Evolutionary conservation across 805 yeast species (phyloP).

Genomic region (Ogataea zsoltii): DNA sequence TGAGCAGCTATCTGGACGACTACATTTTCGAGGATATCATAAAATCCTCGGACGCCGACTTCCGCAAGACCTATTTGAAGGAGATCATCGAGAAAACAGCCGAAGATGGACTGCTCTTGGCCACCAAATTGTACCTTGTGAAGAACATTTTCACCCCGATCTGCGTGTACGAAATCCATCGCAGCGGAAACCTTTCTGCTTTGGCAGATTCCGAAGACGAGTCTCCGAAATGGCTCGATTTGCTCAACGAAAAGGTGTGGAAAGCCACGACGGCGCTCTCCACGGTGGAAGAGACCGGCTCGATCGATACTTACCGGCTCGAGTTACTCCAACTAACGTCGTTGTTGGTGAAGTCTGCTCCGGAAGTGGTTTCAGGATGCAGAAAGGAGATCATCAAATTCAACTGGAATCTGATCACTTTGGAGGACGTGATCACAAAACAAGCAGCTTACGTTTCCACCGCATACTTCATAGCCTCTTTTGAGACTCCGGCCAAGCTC

Average conservation of each 20-base stretch:
- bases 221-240: conserved; percentile 61
- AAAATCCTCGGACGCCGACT: conserved; percentile 43
- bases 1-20: conserved; percentile 51
- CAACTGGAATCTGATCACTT: conserved; percentile 88
- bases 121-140: conserved; percentile 61
- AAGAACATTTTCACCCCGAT: conserved; percentile 66
- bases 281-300: conserved; percentile 59
- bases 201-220: conserved; percentile 20
- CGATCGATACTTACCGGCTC: conserved; percentile 70
- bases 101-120: conserved; percentile 42
- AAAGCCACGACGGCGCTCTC: conserved; percentile 54
- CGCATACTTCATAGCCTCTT: conserved; percentile 80
- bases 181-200: conserved; percentile 37
- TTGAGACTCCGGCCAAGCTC: conserved; percentile 84
- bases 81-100: conserved; percentile 52
- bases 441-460: conserved; percentile 92
- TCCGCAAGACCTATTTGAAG: conserved; percentile 52
- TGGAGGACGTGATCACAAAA: conserved; percentile 86
- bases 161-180: conserved; percentile 60
- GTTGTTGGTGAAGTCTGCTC: conserved; percentile 66
- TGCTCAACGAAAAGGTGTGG: conserved; percentile 73
- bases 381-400: conserved; percentile 88
- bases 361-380: conserved; percentile 55
- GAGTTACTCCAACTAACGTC: conserved; percentile 83
- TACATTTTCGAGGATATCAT: conserved; percentile 61